Percentiles rank a stretch among this genome's conserved stretches.
Evolutionary conservation across 768 basidiomycete genomes (phyloP).

Genomic region (Boletus vinaceobasis): DNA sequence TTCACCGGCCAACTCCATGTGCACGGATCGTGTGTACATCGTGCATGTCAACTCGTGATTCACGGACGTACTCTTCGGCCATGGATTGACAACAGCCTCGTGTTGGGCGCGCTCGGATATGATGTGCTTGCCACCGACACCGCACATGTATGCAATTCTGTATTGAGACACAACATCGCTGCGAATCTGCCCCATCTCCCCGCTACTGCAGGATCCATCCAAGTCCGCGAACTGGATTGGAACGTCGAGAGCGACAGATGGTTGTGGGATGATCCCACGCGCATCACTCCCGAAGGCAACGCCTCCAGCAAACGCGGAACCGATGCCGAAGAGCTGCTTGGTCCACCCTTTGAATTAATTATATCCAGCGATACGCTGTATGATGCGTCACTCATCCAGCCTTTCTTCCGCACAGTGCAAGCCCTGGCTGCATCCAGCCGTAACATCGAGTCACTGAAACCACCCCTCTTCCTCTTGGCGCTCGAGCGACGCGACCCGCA

Average conservation of each 20-base stretch:
- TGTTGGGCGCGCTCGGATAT: slow-evolving; percentile 66
- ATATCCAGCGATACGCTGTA: slow-evolving; percentile 85
- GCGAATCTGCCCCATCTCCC: slow-evolving; percentile 39
- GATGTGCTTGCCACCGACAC: slow-evolving; percentile 78
- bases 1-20: not conserved
- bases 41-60: slow-evolving; percentile 1
- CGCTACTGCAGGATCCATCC: slow-evolving; percentile 42
- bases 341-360: slow-evolving; percentile 71
- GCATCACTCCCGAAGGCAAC: slow-evolving; percentile 33
- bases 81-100: slow-evolving; percentile 42
- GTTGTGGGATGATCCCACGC: slow-evolving; percentile 45
- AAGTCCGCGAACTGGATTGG: slow-evolving; percentile 73
- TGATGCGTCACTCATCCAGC: slow-evolving; percentile 52
- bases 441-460: not conserved
- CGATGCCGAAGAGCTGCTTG: slow-evolving; percentile 26
- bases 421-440: slow-evolving; percentile 38
- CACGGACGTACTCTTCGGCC: not conserved
- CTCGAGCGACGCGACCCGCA: slow-evolving; percentile 76
- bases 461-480: slow-evolving; percentile 40
- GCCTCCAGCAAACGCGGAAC: slow-evolving; percentile 12
- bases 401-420: slow-evolving; percentile 67
- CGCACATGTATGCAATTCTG: slow-evolving; percentile 55
- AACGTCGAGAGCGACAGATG: slow-evolving; percentile 50
- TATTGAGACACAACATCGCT: slow-evolving; percentile 61
- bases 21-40: not conserved